Percentiles rank a stretch among this genome's conserved stretches.
phyloP scores from a whole-genome alignment of 768 basidiomycete species.

The Paxillus rubicundulus region DNA sequence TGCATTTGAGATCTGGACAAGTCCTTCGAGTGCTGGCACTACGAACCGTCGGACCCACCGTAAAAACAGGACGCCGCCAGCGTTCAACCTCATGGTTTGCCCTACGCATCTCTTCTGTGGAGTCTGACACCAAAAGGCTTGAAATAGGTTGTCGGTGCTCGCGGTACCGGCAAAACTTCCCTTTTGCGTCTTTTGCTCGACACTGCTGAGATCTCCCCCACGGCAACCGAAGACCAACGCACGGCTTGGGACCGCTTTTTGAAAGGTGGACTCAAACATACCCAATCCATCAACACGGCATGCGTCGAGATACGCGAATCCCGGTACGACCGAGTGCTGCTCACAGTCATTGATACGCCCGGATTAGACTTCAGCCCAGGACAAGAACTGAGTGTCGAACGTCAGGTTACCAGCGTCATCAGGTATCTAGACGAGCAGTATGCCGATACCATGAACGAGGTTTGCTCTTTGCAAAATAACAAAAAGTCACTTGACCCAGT shows the following conservation, averaged over 20 bases:
- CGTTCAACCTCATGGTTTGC: slow-evolving; percentile 83
- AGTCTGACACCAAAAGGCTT: slow-evolving; percentile 4
- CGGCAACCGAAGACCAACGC: slow-evolving; percentile 72
- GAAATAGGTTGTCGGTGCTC: slow-evolving; percentile 70
- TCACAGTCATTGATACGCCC: slow-evolving; percentile 85
- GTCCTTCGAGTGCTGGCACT: slow-evolving; percentile 33
- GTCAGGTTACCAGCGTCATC: slow-evolving; percentile 70
- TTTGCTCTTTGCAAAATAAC: slow-evolving; percentile 23
- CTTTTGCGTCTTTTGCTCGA: slow-evolving; percentile 76
- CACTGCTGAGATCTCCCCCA: slow-evolving; percentile 79
- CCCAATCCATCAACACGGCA: slow-evolving; percentile 62
- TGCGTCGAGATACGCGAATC: slow-evolving; percentile 84
- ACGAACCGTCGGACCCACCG: slow-evolving; percentile 58
- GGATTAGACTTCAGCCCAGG: slow-evolving; percentile 75
- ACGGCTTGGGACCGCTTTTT: slow-evolving; percentile 64
- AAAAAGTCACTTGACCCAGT: neutral
- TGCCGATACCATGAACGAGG: slow-evolving; percentile 86
- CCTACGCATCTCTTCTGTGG: neutral
- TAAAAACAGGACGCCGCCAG: slow-evolving; percentile 63
- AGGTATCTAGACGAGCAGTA: slow-evolving; percentile 80
- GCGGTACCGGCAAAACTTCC: slow-evolving; percentile 84
- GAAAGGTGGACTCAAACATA: slow-evolving; percentile 56
- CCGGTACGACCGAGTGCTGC: slow-evolving; percentile 70
- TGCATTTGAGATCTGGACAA: slow-evolving; percentile 59
- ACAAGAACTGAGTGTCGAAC: slow-evolving; percentile 73